These are phyloP conservation scores for Plectosphaerella sp. DNA, from an alignment of 2,329 filamentous ascomycete species.

Conservation along the genomic window DNA sequence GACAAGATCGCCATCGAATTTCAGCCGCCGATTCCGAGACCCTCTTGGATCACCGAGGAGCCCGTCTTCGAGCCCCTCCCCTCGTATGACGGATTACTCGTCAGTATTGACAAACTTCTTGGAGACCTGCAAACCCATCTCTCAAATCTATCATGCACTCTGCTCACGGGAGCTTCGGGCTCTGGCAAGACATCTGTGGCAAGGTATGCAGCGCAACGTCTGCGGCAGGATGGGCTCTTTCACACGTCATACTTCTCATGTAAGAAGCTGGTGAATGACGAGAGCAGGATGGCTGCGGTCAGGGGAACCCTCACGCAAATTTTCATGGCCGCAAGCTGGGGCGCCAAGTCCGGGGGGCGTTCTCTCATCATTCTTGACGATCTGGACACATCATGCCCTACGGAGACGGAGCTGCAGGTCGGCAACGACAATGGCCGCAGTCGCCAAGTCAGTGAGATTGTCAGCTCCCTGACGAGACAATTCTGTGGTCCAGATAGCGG, in stretches of 20 bases:
- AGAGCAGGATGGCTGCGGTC: slow-evolving; percentile 82
- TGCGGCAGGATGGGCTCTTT: slow-evolving; percentile 71
- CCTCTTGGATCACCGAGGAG: slow-evolving; percentile 46
- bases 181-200: slow-evolving; percentile 84
- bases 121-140: slow-evolving; percentile 71
- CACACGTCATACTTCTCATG: slow-evolving; percentile 85
- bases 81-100: slow-evolving; percentile 56
- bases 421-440: slow-evolving; percentile 91
- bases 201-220: slow-evolving; percentile 67
- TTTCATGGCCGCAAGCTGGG: slow-evolving; percentile 90
- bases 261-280: slow-evolving; percentile 81
- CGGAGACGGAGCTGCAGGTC: slow-evolving; percentile 90
- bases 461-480: slow-evolving; percentile 77
- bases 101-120: slow-evolving; percentile 79
- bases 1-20: slow-evolving; percentile 70
- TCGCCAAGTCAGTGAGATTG: slow-evolving; percentile 83
- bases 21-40: slow-evolving; percentile 66
- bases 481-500: slow-evolving; percentile 76
- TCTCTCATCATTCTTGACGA: slow-evolving; percentile 88
- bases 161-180: slow-evolving; percentile 84
- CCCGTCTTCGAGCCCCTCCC: slow-evolving; percentile 51
- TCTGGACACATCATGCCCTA: slow-evolving; percentile 85
- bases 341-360: slow-evolving; percentile 77
- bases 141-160: slow-evolving; percentile 79
- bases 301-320: slow-evolving; percentile 81